Evolutionary conservation across 345 rosid species (phyloP).

Genomic region (Sonneratia caseolaris): DNA sequence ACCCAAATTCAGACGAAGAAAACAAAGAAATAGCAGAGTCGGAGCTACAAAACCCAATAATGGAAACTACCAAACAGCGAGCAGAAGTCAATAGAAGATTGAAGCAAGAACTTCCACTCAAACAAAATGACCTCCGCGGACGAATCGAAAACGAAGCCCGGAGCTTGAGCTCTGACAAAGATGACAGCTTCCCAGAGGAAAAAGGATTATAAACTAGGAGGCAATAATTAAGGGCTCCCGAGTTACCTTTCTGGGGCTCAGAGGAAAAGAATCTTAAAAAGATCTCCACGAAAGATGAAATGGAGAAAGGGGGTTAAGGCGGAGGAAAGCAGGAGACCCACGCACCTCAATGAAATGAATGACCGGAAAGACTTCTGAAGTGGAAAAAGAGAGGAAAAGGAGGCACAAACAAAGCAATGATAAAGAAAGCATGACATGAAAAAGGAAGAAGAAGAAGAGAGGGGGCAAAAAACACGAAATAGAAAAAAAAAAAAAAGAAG

Average conservation of each 20-base stretch:
- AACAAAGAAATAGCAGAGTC: background rate
- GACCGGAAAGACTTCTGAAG: background rate
- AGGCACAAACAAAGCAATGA: background rate
- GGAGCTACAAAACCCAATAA: background rate
- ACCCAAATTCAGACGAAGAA: background rate
- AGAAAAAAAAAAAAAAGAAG: no score
- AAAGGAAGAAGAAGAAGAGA: background rate
- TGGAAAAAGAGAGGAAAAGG: background rate
- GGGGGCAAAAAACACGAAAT: background rate
- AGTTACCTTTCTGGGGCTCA: conserved; percentile 2
- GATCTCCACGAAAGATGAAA: background rate
- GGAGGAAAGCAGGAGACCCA: background rate
- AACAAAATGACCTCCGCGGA: background rate
- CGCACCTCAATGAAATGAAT: conserved; percentile 3
- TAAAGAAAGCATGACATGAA: background rate
- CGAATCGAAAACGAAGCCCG: background rate
- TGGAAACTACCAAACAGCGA: background rate
- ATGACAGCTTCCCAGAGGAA: background rate
- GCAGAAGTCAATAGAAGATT: background rate
- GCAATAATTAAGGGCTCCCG: background rate
- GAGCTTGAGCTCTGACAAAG: background rate
- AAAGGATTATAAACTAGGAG: background rate
- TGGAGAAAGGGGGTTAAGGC: conserved; percentile 4
- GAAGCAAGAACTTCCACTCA: background rate
- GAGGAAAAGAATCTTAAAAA: background rate